These are phyloP conservation scores for Margaritispora aquatica DNA, from an alignment of 495 filamentous ascomycete species.

Conservation along the genomic window DNA sequence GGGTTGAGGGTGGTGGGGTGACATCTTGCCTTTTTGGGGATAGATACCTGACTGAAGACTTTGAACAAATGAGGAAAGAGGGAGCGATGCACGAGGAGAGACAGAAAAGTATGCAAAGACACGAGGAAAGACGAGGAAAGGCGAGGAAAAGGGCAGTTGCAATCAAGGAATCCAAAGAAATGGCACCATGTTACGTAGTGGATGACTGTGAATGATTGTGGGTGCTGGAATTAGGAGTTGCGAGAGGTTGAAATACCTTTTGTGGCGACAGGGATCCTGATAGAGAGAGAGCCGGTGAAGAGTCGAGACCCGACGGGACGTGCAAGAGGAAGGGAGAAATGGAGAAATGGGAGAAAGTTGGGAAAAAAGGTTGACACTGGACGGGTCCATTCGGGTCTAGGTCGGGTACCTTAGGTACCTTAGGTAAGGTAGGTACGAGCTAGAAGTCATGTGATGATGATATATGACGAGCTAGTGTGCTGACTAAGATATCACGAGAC, in stretches of 20 bases:
- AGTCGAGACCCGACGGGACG: conserved; percentile 5
- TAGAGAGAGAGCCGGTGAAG: background rate
- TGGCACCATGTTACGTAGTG: background rate
- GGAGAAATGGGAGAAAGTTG: too few relatives aligned
- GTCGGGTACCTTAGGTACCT: too few relatives aligned
- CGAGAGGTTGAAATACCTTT: conserved; percentile 5
- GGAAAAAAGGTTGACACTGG: too few relatives aligned
- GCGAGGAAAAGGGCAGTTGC: background rate
- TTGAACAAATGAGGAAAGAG: background rate
- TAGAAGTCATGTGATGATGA: too few relatives aligned
- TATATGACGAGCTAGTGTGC: too few relatives aligned
- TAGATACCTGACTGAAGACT: background rate
- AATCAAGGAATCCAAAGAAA: background rate
- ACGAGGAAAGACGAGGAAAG: background rate
- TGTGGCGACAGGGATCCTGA: conserved; percentile 19
- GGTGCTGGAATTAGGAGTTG: background rate
- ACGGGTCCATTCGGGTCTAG: too few relatives aligned
- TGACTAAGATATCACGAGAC: too few relatives aligned
- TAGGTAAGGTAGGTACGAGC: too few relatives aligned
- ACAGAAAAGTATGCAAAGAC: background rate
- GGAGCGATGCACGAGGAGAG: background rate
- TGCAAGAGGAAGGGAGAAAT: too few relatives aligned
- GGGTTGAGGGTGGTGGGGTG: background rate
- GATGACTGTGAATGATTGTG: too few relatives aligned
- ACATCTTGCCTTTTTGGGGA: conserved; percentile 1